A percentile compares a stretch with the other conserved stretches of the same genome.
Conservation (phyloP, 768 basidiomycete genomes). For the Lentinula edodes region DNA sequence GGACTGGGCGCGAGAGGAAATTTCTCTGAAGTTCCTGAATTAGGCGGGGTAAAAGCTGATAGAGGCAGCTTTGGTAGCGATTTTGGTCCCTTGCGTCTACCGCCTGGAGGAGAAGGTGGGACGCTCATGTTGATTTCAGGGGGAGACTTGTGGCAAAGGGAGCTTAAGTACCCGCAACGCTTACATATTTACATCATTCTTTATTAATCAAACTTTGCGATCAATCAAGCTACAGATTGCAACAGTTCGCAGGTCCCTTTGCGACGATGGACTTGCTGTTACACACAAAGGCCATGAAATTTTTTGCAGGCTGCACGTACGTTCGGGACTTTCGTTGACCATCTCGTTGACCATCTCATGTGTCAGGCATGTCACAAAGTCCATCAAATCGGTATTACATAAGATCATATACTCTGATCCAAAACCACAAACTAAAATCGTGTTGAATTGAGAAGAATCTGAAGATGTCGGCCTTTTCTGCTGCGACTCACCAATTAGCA, state of each 20-base stretch:
- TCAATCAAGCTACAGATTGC: too few species aligned
- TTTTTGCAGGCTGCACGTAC: too few species aligned
- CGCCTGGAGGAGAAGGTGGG: slow-evolving; percentile 33
- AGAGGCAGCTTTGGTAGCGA: slow-evolving; percentile 66
- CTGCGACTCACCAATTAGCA: neutral
- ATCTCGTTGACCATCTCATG: too few species aligned
- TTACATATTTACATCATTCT: neutral
- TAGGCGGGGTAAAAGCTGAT: slow-evolving; percentile 69
- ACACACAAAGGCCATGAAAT: too few species aligned
- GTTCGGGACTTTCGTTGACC: too few species aligned
- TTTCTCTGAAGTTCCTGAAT: slow-evolving; percentile 56
- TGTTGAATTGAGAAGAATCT: neutral
- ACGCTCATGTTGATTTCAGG: slow-evolving; percentile 8
- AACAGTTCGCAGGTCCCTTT: too few species aligned
- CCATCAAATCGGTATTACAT: too few species aligned
- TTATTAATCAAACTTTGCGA: too few species aligned
- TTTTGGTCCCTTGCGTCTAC: slow-evolving; percentile 56
- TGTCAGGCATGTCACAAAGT: too few species aligned
- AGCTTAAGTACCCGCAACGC: neutral
- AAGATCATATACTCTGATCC: too few species aligned
- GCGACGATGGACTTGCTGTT: too few species aligned
- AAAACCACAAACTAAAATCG: too few species aligned
- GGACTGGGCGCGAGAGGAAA: slow-evolving; percentile 71
- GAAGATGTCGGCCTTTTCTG: neutral
- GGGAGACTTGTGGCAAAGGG: neutral